Conservation (phyloP, 768 basidiomycete genomes). For the Tulasnella sp. region DNA sequence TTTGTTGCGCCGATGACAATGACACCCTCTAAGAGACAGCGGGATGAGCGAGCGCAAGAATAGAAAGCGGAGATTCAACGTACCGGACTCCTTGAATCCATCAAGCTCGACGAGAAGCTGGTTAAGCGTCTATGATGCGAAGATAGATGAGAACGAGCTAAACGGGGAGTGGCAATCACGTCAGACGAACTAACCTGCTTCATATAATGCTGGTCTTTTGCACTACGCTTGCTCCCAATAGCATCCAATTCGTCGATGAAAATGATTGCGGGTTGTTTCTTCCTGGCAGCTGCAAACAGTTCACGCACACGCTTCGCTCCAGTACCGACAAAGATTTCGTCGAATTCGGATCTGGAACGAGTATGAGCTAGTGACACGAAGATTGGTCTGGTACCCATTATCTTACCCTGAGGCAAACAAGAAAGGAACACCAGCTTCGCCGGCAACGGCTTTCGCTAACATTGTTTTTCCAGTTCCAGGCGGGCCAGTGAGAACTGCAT, state of each 20-base stretch:
- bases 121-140: slow-evolving; percentile 61
- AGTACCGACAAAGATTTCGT: slow-evolving; percentile 92
- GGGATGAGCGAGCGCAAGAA: not conserved
- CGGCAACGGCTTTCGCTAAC: slow-evolving; percentile 94
- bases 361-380: slow-evolving; percentile 25
- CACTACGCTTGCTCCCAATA: slow-evolving; percentile 83
- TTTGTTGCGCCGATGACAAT: slow-evolving; percentile 98
- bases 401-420: slow-evolving; percentile 88
- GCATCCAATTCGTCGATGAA: slow-evolving; percentile 98
- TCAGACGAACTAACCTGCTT: slow-evolving; percentile 51
- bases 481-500: slow-evolving; percentile 60
- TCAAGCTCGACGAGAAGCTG: slow-evolving; percentile 97
- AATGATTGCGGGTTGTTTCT: slow-evolving; percentile 94
- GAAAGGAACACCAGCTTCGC: slow-evolving; percentile 97
- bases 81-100: slow-evolving; percentile 76
- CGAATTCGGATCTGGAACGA: slow-evolving; percentile 73
- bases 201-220: slow-evolving; percentile 73
- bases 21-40: slow-evolving; percentile 62
- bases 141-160: not conserved
- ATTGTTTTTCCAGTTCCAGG: slow-evolving; percentile 98
- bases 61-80: not conserved
- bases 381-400: slow-evolving; percentile 15
- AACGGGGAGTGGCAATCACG: not conserved
- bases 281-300: slow-evolving; percentile 87
- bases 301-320: slow-evolving; percentile 95